These are phyloP conservation scores for Elsinoe perseae DNA, from an alignment of 2,329 filamentous ascomycete genomes.

Conservation along the genomic window DNA sequence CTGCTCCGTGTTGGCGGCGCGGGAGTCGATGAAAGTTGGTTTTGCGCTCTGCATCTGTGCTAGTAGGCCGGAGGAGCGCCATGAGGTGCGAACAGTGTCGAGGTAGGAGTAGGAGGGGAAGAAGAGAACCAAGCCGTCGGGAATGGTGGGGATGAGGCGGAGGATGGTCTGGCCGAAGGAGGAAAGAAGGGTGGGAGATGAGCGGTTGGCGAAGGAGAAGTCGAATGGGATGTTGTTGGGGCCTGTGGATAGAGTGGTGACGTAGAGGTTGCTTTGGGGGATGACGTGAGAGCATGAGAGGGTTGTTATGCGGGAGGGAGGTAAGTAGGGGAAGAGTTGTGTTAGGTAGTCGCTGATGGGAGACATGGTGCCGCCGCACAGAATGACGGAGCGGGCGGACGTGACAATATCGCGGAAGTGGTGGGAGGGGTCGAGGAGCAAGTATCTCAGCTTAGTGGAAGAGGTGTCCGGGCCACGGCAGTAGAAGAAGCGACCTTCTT, in stretches of 20 bases:
- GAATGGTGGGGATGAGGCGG: conserved; percentile 63
- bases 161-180: conserved; percentile 68
- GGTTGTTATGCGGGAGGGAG: conserved; percentile 58
- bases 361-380: conserved; percentile 96
- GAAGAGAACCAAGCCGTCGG: conserved; percentile 87
- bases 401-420: conserved; percentile 85
- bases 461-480: conserved; percentile 32
- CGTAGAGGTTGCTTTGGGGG: conserved; percentile 69
- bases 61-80: conserved; percentile 39
- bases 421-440: conserved; percentile 82
- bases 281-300: conserved; percentile 95
- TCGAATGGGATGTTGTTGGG: conserved; percentile 56
- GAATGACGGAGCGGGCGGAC: conserved; percentile 74
- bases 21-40: conserved; percentile 50
- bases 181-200: conserved; percentile 55
- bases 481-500: conserved; percentile 55
- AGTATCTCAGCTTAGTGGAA: conserved; percentile 65
- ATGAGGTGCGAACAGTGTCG: conserved; percentile 52
- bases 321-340: conserved; percentile 74
- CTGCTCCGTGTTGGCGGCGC: conserved; percentile 54
- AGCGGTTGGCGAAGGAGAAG: conserved; percentile 76
- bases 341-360: conserved; percentile 85
- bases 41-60: conserved; percentile 20
- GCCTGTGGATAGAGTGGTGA: conserved; percentile 57
- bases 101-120: conserved; percentile 94